Evolutionary conservation across 441 rosid genomes (phyloP).

Genomic region (Melastoma candidum): DNA sequence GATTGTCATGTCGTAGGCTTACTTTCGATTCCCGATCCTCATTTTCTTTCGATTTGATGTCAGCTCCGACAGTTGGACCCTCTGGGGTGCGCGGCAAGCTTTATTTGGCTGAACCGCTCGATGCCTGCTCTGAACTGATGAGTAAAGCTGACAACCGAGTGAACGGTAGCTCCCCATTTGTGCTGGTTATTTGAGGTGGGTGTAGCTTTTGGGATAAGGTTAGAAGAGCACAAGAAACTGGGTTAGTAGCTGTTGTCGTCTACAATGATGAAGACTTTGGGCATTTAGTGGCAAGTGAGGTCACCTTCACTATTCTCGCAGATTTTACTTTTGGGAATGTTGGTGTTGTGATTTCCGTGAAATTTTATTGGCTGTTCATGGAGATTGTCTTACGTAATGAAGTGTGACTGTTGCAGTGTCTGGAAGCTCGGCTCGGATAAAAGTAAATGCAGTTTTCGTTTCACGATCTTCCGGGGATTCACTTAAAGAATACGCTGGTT

Average conservation of each 20-base stretch:
- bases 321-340: neutral
- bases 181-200: slow-evolving; percentile 65
- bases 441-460: slow-evolving; percentile 75
- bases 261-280: slow-evolving; percentile 56
- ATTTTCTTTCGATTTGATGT: slow-evolving; percentile 8
- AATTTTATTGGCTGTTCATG: neutral
- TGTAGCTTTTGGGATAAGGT: slow-evolving; percentile 82
- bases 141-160: slow-evolving; percentile 28
- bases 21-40: neutral
- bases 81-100: slow-evolving; percentile 60
- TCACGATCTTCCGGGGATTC: slow-evolving; percentile 57
- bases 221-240: slow-evolving; percentile 66
- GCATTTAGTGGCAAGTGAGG: slow-evolving; percentile 63
- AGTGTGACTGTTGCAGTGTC: slow-evolving; percentile 48
- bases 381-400: neutral
- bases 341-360: neutral
- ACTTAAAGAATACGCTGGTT: slow-evolving; percentile 43
- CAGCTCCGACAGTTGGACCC: slow-evolving; percentile 55
- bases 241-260: slow-evolving; percentile 69
- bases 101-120: slow-evolving; percentile 55
- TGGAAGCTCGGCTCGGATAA: slow-evolving; percentile 69
- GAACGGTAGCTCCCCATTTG: slow-evolving; percentile 36
- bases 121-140: slow-evolving; percentile 63
- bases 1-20: neutral
- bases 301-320: slow-evolving; percentile 5